Base-by-base conservation (phyloP, 2,329 filamentous ascomycete species). In the Diaporthe sp. region DNA sequence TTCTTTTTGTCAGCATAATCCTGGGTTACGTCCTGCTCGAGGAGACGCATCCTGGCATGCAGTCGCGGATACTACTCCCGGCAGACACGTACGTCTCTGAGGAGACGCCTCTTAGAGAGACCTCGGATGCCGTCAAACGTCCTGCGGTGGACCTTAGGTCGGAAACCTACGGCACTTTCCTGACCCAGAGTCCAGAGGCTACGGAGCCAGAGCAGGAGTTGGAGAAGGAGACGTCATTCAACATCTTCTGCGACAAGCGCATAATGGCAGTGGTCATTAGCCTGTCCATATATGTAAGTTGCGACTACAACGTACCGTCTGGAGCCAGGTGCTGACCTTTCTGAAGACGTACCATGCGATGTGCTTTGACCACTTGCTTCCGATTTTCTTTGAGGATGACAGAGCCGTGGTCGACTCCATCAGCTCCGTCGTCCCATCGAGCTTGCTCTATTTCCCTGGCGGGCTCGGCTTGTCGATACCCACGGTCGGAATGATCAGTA, bases 331-430 rank as follows among this genome's bases (percentile, higher is more conserved):
- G 62, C 74, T 75, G 39, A 75, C 71, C 46, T 22, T 37, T 22
- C 39, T 31, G 17, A 70, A 75, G 74, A 97, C 95, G 6, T 98
- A 98, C 82, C 96, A 98, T 84, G 95, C 94, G 51, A 98, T 98
- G 95, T 95, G 94, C 0, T 98, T 95, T 84, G 96, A 98, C 81
- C 94, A 98, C 82, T 89, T 98, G 0, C 88, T 98, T 72, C 96
- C 96, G 10, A 98, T 98, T 76, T 98, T 98, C 85, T 91, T 98
- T 70, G 95, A 98, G 82, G 95, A 98, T 79, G 89, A 92, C 55
- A 89, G 90, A 81, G 86, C 61, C 83, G 86, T 57, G 82, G 86
- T 8, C 78, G 76, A 83, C 57, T 79, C 79, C 70, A 53, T 55
- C 34, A 77, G 79, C 34, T 78, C 82, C 2, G 76, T 80, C 8